Percentiles rank a stretch among this genome's conserved stretches.
phyloP scores from a whole-genome alignment of 2,329 filamentous ascomycete genomes.

The Tolypocladium guangdongense region DNA sequence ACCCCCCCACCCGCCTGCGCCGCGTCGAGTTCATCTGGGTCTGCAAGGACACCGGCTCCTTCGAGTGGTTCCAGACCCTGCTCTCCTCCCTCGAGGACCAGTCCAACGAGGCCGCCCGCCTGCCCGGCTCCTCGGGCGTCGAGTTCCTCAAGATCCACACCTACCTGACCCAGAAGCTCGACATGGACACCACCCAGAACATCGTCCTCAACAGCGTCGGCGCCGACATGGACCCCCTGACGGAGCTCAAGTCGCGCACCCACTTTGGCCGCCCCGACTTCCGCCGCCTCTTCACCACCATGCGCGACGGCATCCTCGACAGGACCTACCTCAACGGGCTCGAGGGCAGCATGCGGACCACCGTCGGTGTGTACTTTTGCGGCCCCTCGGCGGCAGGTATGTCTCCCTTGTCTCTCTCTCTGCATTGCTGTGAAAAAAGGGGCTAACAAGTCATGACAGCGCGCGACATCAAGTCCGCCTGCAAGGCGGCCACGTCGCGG shows the following conservation, averaged over 20 bases:
- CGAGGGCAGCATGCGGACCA: constrained; percentile 64
- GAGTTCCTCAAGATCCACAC: constrained; percentile 98
- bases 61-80: constrained; percentile 97
- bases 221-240: constrained; percentile 77
- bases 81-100: constrained; percentile 85
- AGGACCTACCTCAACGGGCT: constrained; percentile 76
- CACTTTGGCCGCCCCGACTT: constrained; percentile 96
- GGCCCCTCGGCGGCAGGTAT: constrained; percentile 64
- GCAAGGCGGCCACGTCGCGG: constrained; percentile 57
- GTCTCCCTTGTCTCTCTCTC: constrained; percentile 11
- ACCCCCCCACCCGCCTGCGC: constrained; percentile 78
- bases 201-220: constrained; percentile 95
- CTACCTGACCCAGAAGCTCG: constrained; percentile 88
- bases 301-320: constrained; percentile 81
- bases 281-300: constrained; percentile 62
- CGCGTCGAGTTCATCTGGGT: constrained; percentile 99
- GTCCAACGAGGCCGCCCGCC: constrained; percentile 56
- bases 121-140: constrained; percentile 54
- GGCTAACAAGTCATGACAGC: constrained; percentile 42
- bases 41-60: constrained; percentile 88
- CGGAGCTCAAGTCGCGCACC: constrained; percentile 78
- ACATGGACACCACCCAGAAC: constrained; percentile 87
- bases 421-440: background rate
- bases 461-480: constrained; percentile 73
- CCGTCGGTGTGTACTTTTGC: constrained; percentile 96